Base-by-base conservation (phyloP, 495 filamentous ascomycete species). In the Penicillium roqueforti region DNA sequence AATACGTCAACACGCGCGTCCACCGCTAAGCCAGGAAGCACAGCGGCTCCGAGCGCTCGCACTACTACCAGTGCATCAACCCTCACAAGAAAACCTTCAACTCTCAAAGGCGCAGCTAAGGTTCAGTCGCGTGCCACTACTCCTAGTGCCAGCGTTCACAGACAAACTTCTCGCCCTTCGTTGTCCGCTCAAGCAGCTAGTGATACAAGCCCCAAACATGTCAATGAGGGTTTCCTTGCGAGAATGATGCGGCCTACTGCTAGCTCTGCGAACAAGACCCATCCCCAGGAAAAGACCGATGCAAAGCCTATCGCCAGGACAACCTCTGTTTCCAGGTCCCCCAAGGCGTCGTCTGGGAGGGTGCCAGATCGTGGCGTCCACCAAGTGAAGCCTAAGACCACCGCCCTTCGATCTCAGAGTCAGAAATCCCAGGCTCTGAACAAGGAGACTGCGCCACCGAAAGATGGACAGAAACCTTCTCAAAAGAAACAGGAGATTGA, bases 211-310 rank as follows among this genome's bases (percentile, higher is more conserved):
- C 19, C 72, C 28, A 75, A 70, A 50, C 68, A 82, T 1, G 76
- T 85, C 3, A 85, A 88, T 60, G 87, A 91, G 49, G 71, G 85
- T 3, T 97, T 97, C 71, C 76, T 97, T 14, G 89, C 88, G 7
- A 78, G 91, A 52, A 95, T 97, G 91, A 96, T 90, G 89, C 83
- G 90, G 10, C 91, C 91, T 4, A 97, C 91, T 8, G 82, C 87
- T 20, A 82, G 83, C 52, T 91, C 87, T 28, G 81, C 88, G 6
- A 87, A 79, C 64, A 96, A 92, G 70, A 80, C 83, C 0, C 78
- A 87, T 14, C 88, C 83, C 0, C 79, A 87, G 16, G 89, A 91
- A 2, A 92, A 89, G 68, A 63, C 77, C 1, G 78, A 82, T n/a
- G 51, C 59, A 18, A 78, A 70, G 60, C 68, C 65, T 43, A 70